phyloP scores from a whole-genome alignment of 2,329 filamentous ascomycete genomes.

The Fusarium solani-melongenae region DNA sequence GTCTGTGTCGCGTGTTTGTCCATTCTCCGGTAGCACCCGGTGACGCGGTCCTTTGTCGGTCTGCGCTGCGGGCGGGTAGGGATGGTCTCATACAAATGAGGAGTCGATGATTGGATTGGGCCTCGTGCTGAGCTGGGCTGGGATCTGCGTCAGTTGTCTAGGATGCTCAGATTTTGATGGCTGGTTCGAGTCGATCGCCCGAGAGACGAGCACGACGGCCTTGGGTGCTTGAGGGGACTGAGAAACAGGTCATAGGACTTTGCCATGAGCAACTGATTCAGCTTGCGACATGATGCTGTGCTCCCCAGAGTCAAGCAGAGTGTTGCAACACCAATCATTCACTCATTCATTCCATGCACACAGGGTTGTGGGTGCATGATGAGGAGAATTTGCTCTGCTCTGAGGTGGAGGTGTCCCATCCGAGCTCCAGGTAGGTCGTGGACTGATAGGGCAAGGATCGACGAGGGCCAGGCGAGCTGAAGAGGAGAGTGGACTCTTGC shows the following conservation, averaged over 20 bases:
- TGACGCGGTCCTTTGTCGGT: not conserved
- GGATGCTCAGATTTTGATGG: not conserved
- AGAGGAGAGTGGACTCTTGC: not conserved
- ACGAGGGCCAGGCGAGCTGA: constrained; percentile 18
- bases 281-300: constrained; percentile 4
- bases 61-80: not conserved
- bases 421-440: constrained; percentile 1
- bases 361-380: not conserved
- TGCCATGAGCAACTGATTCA: not conserved
- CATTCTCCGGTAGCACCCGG: not conserved
- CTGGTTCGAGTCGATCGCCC: not conserved
- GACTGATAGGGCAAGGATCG: constrained; percentile 19
- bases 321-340: not conserved
- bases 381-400: not conserved
- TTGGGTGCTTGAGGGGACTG: too few relatives aligned
- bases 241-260: not conserved
- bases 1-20: constrained; percentile 1
- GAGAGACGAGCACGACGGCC: not conserved
- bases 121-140: not conserved
- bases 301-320: not conserved
- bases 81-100: constrained; percentile 1
- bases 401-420: not conserved
- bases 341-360: not conserved
- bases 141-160: not conserved
- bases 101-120: not conserved